These are phyloP conservation scores for Podila verticillata DNA, from an alignment of 192 early-diverging fungal genomes.

Conservation along the genomic window DNA sequence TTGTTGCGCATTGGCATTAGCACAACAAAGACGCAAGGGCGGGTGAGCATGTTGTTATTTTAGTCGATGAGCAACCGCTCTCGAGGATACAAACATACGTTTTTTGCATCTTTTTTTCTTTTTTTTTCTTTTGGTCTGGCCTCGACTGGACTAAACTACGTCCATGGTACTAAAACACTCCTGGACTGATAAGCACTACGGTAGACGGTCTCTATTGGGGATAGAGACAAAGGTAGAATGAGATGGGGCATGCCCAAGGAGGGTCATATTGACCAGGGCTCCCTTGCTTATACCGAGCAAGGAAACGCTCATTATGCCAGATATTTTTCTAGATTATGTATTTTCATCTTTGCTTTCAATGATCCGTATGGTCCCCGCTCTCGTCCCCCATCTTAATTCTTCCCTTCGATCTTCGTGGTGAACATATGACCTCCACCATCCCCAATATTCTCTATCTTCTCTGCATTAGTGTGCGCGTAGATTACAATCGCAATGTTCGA, in stretches of 20 bases:
- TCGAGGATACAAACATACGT: too few species aligned
- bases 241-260: too few species aligned
- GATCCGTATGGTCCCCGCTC: background rate
- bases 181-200: background rate
- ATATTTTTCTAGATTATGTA: background rate
- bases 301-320: background rate
- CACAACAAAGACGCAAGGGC: too few species aligned
- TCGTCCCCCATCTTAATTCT: too few species aligned
- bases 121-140: background rate
- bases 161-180: background rate
- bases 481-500: too few species aligned
- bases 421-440: too few species aligned
- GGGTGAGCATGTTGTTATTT: slow-evolving; percentile 1
- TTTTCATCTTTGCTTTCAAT: background rate
- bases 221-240: background rate
- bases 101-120: too few species aligned
- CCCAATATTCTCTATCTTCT: too few species aligned
- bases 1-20: too few species aligned
- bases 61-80: too few species aligned
- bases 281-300: background rate
- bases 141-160: background rate
- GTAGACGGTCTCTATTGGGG: background rate
- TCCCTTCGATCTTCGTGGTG: too few species aligned
- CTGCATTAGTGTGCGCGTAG: too few species aligned
- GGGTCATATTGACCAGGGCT: background rate